A percentile compares a stretch with the other conserved stretches of the same genome.
phyloP scores from a whole-genome alignment of 1,284 basidiomycete genomes.

The Leccinum fallax region DNA sequence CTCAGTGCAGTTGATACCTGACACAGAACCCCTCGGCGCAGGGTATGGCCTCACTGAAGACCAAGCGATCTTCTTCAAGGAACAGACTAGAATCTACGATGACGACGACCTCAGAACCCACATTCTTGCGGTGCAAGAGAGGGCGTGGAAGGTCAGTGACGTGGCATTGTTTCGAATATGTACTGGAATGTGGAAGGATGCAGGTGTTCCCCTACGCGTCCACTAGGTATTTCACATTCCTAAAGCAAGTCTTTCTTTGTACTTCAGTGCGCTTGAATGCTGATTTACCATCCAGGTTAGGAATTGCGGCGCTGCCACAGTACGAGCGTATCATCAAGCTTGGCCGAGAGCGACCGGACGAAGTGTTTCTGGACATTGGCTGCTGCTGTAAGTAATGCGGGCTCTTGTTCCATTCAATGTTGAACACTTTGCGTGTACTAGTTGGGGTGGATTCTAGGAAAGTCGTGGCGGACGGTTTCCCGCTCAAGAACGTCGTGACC shows the following conservation, averaged over 20 bases:
- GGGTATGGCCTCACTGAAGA: slow-evolving; percentile 9
- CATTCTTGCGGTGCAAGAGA: slow-evolving; percentile 23
- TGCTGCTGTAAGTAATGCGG: slow-evolving; percentile 25
- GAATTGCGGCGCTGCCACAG: slow-evolving; percentile 14
- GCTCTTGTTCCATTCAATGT: no score
- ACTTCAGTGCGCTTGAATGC: rapidly evolving
- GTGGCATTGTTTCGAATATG: not conserved
- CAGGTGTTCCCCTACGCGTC: slow-evolving; percentile 27
- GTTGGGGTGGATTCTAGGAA: slow-evolving; percentile 32
- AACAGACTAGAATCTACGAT: slow-evolving; percentile 20
- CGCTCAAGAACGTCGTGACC: slow-evolving; percentile 25
- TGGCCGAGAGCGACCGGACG: slow-evolving; percentile 22
- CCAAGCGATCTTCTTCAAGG: slow-evolving; percentile 25
- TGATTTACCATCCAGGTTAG: slow-evolving; percentile 10
- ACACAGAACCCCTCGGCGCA: not conserved
- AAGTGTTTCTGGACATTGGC: slow-evolving; percentile 31
- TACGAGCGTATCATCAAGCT: slow-evolving; percentile 23
- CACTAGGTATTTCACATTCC: slow-evolving; percentile 21
- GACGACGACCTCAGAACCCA: slow-evolving; percentile 22
- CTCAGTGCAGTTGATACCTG: not conserved
- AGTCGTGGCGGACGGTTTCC: slow-evolving; percentile 27
- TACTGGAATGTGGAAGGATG: not conserved
- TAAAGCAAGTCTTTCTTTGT: slow-evolving; percentile 10
- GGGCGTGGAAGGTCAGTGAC: slow-evolving; percentile 21
- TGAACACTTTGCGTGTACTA: slow-evolving; percentile 2